These are phyloP conservation scores for Nyctanthes arbortristis DNA, from an alignment of 257 asterid genomes.

Conservation along the genomic window DNA sequence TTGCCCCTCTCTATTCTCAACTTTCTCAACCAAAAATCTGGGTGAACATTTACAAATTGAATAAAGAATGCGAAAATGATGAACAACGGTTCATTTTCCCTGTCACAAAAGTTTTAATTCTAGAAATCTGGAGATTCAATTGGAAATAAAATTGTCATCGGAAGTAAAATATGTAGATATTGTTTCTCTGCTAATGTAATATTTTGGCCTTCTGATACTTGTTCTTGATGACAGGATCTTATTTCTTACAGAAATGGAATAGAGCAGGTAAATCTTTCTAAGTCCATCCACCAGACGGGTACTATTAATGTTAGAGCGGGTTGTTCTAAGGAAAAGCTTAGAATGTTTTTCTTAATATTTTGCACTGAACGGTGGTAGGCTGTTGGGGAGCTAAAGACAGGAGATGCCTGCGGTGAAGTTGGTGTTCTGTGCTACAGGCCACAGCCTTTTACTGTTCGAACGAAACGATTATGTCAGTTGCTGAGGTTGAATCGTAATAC, in stretches of 20 bases:
- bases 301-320: too few species aligned
- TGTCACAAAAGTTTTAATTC: too few species aligned
- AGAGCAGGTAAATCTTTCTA: conserved; percentile 45
- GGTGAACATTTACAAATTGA: too few species aligned
- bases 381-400: conserved; percentile 56
- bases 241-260: conserved; percentile 36
- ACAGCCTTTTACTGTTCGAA: conserved; percentile 65
- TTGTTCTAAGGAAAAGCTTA: too few species aligned
- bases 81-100: not conserved
- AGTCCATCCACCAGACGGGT: not conserved
- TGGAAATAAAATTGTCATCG: not conserved
- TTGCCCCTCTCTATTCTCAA: not conserved
- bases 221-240: conserved; percentile 54
- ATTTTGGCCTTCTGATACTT: conserved; percentile 17
- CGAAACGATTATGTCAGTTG: conserved; percentile 77
- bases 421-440: conserved; percentile 87
- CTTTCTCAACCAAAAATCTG: not conserved
- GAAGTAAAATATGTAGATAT: too few species aligned
- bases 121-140: too few species aligned
- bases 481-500: conserved; percentile 70
- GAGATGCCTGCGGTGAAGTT: conserved; percentile 72
- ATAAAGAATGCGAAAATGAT: not conserved
- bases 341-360: too few species aligned
- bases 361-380: conserved; percentile 30
- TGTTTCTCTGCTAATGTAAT: not conserved